Base-by-base conservation (phyloP, 768 basidiomycete species). In the Porphyrellus cyaneotinctus region DNA sequence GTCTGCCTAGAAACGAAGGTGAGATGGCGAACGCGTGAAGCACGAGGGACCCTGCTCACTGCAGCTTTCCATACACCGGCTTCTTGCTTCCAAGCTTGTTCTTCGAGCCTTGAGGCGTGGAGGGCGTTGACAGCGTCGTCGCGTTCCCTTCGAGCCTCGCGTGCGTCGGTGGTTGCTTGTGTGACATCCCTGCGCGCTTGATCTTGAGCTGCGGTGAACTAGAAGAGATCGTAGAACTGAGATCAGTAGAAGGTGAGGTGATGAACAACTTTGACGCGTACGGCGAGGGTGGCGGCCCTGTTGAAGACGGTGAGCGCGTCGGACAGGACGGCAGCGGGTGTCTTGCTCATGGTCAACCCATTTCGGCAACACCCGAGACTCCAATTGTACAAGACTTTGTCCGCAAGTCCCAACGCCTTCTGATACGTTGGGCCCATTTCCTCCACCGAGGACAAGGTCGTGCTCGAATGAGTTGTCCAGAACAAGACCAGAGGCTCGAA, bases 131-230 rank as follows among this genome's bases (percentile, higher is more conserved):
- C 39, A 0, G 74, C 73, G 11, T 77, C 74, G 46, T 78, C 78
- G 37, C 82, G 78, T 60, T 84, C 80, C 14, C 67, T 60, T 44
- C 74, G 73, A 18, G 79, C 77, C 35, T 78, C 76, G 37, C 72
- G 74, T 15, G 72, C 60, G 30, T 85, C 81, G 6, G 72, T 58
- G 35, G 68, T 57, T 12, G 78, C 75, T 42, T 76, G 76, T 46
- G 78, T 71, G 56, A 84, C 73, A 57, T 85, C 80, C 36, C 70
- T 66, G 56, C 77, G 77, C 5, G 79, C 74, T 50, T 79, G 76
- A n/a, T 77, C 75, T 54, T 87, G 83, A 17, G 79, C 72, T 32
- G 77, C 72, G 14, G 77, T 72, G 52, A 85, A 73, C 85, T 87
- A 43, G 24, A 24, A 17, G 33, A 45, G 43, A 35, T 47, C 37